Base-by-base conservation (phyloP, 1,139 yeast genomes). In the Candida glucosophila region DNA sequence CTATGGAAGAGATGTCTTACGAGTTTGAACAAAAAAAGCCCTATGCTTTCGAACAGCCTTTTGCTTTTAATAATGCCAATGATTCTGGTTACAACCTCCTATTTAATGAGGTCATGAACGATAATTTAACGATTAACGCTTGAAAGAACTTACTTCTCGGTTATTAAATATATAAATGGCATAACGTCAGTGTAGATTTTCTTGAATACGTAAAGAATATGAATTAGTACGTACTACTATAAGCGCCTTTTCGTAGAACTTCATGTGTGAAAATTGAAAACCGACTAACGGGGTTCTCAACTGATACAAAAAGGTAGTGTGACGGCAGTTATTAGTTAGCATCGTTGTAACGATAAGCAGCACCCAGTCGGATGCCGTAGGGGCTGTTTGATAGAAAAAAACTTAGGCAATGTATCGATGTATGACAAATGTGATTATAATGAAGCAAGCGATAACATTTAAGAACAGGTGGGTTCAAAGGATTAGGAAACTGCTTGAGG, bases 31-130 rank as follows among this genome's bases (percentile, higher is more conserved):
- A 17, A 10, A 13, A 15, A 12, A 14, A 14, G 6, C 9, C 10
- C 10, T 35, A 33, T n/a, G 36, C 29, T 14, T 19, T 29, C 12
- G 35, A 28, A 12, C 17, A 18, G 22, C 15, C 20, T 17, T 12
- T 29, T 15, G 19, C 21, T 5, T 20, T 26, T 9, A 18, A 14
- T 13, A 20, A 17, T 9, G 19, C 22, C 11, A 22, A 14, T 13
- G 26, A 23, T 5, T 20, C 35, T n/a, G 34, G 42, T 21, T 52
- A 48, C 33, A 52, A 52, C 30, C 34, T 49, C 28, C 42, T 50
- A 12, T 52, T 52, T 33, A 53, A 52, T 26, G 56, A 51, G 19
- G 54, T 48, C 12, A 43, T 50, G 41, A 54, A 51, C 22, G 52
- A 49, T 26, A 30, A 37, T 26, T 39, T 32, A 25, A 34, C 37